Evolutionary conservation across 225 moss, liverwort and hornwort species (phyloP).

Genomic region (Marchantia paleacea): DNA sequence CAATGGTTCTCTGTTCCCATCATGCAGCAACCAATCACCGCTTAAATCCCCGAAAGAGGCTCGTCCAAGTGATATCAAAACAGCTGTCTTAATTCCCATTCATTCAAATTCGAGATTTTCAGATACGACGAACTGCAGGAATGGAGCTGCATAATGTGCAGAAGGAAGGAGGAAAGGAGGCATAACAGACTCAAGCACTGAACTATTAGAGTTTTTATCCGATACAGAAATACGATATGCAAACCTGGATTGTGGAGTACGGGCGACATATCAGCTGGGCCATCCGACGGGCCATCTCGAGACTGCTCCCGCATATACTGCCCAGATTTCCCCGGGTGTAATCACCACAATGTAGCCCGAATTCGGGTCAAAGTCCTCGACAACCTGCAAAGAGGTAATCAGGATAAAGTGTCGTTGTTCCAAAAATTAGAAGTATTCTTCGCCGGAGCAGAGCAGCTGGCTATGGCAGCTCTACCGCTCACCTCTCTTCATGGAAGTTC

Average conservation of each 20-base stretch:
- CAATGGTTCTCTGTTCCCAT: too few species aligned
- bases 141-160: too few species aligned
- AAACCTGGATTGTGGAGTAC: not conserved
- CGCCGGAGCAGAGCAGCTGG: not conserved
- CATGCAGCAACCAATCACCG: too few species aligned
- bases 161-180: too few species aligned
- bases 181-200: too few species aligned
- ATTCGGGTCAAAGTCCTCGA: too few species aligned
- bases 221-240: not conserved
- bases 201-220: too few species aligned
- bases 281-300: constrained; percentile 1
- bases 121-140: too few species aligned
- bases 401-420: not conserved
- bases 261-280: constrained; percentile 7
- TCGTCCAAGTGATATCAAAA: too few species aligned
- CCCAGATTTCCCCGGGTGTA: not conserved
- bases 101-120: too few species aligned
- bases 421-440: not conserved
- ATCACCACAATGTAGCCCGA: not conserved
- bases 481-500: not conserved
- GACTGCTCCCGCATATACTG: not conserved
- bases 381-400: not conserved
- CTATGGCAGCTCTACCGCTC: constrained; percentile 1
- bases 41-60: too few species aligned
- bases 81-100: too few species aligned